Conservation (phyloP, 1,284 basidiomycete genomes). For the Trichosporon ovoides region DNA sequence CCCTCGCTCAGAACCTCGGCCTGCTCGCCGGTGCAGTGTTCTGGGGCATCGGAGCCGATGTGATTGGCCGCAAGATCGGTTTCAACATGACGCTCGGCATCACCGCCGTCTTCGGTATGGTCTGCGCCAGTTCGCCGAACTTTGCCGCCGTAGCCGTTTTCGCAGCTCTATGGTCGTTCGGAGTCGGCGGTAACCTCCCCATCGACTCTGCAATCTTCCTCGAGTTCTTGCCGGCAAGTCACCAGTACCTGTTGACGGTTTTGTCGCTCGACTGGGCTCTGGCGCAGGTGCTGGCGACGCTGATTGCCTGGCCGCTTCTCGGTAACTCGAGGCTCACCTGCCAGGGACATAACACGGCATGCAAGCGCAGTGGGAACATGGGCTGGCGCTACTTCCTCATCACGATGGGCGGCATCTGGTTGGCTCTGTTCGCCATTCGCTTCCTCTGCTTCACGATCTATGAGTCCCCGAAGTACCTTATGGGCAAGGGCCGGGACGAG, state of each 20-base stretch:
- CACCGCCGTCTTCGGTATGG: slow-evolving; percentile 58
- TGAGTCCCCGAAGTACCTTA: slow-evolving; percentile 54
- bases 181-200: slow-evolving; percentile 59
- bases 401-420: slow-evolving; percentile 52
- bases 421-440: slow-evolving; percentile 48
- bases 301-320: slow-evolving; percentile 34
- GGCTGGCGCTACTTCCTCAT: slow-evolving; percentile 55
- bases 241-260: slow-evolving; percentile 58
- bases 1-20: slow-evolving; percentile 36
- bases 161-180: slow-evolving; percentile 57
- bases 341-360: slow-evolving; percentile 8
- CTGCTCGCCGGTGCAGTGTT: slow-evolving; percentile 40
- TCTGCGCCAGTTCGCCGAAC: slow-evolving; percentile 51
- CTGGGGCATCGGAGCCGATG: slow-evolving; percentile 53
- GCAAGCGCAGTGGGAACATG: slow-evolving; percentile 31
- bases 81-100: slow-evolving; percentile 62
- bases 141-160: slow-evolving; percentile 58
- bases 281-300: slow-evolving; percentile 46
- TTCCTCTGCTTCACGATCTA: slow-evolving; percentile 50
- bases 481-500: slow-evolving; percentile 58
- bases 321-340: slow-evolving; percentile 24
- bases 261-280: slow-evolving; percentile 63
- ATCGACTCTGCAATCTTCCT: slow-evolving; percentile 58
- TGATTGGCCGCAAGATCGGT: slow-evolving; percentile 54
- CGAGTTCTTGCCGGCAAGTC: slow-evolving; percentile 56